Percentiles rank a stretch among this genome's conserved stretches.
Evolutionary conservation across 2,329 filamentous ascomycete species (phyloP).

Genomic region (Sarocladium brachiariae): DNA sequence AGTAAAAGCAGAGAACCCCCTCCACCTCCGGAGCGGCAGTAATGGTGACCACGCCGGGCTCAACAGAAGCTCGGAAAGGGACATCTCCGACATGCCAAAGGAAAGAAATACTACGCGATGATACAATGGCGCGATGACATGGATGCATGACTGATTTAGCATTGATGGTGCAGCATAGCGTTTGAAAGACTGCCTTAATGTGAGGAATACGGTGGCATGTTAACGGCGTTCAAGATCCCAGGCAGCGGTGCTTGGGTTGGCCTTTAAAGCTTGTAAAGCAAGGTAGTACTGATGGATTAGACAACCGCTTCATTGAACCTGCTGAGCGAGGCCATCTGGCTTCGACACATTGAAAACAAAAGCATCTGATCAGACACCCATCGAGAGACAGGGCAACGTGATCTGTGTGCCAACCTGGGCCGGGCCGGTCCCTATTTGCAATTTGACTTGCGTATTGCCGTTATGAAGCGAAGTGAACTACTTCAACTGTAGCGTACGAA

Average conservation of each 20-base stretch:
- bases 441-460: no score
- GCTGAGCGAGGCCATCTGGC: no score
- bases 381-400: no score
- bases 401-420: no score
- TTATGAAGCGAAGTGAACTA: no score
- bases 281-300: neutral
- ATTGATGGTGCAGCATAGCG: neutral
- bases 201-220: neutral
- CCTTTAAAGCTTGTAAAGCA: neutral
- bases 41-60: neutral
- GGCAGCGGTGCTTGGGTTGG: neutral
- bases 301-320: no score
- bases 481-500: no score
- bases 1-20: conserved; percentile 14
- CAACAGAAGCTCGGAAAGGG: neutral
- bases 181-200: neutral
- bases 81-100: neutral
- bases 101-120: neutral
- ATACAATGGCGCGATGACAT: neutral
- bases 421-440: no score
- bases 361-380: no score
- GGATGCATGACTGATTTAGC: neutral
- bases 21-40: neutral
- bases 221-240: neutral
- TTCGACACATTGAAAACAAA: no score